A percentile compares a stretch with the other conserved stretches of the same genome.
Conservation (phyloP, 768 basidiomycete species). For the Boletus tomentosulus region DNA sequence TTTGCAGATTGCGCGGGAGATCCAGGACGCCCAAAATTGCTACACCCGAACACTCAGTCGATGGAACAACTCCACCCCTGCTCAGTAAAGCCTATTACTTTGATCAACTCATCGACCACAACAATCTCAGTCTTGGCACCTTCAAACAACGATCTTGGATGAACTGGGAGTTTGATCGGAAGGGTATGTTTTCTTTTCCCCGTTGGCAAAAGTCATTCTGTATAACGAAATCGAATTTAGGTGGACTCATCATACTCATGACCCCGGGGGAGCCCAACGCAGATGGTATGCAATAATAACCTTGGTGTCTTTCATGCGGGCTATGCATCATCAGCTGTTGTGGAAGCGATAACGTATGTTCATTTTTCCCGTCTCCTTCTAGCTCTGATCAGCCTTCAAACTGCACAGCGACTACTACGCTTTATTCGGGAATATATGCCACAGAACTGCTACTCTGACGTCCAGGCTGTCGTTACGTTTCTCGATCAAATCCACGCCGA, state of each 20-base stretch:
- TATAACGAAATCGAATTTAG: not conserved
- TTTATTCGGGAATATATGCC: slow-evolving; percentile 66
- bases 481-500: slow-evolving; percentile 54
- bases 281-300: slow-evolving; percentile 34
- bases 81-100: slow-evolving; percentile 28
- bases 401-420: slow-evolving; percentile 25
- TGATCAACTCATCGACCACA: slow-evolving; percentile 41
- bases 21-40: slow-evolving; percentile 13
- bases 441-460: slow-evolving; percentile 68
- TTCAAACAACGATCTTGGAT: slow-evolving; percentile 76
- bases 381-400: not conserved
- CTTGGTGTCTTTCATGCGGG: slow-evolving; percentile 39
- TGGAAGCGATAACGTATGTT: slow-evolving; percentile 41
- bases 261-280: slow-evolving; percentile 68
- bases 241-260: slow-evolving; percentile 25
- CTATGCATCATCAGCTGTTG: slow-evolving; percentile 45
- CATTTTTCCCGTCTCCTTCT: not conserved
- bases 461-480: slow-evolving; percentile 57
- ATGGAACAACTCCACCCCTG: slow-evolving; percentile 26
- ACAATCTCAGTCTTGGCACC: slow-evolving; percentile 58
- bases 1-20: slow-evolving; percentile 15
- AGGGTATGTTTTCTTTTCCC: slow-evolving; percentile 28
- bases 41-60: slow-evolving; percentile 3
- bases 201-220: not conserved
- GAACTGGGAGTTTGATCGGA: slow-evolving; percentile 61